Evolutionary conservation across 2,329 filamentous ascomycete species (phyloP), one percentile per base, ranked within the genome.

Genomic region (Diplodia corticola): DNA sequence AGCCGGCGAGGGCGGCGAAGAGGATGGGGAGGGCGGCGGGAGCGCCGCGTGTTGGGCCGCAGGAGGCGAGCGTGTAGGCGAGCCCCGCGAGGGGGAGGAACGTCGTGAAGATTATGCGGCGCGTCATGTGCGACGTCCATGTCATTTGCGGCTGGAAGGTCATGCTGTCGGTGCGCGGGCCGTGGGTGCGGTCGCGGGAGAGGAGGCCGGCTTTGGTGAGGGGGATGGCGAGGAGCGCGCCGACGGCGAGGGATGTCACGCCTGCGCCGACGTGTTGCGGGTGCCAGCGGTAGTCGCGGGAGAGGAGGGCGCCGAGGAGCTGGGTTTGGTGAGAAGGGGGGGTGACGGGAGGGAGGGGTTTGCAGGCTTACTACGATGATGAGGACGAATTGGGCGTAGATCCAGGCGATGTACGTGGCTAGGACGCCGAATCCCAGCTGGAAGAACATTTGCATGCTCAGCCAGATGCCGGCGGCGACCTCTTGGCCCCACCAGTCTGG

Each of bases 401-500:
- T 90, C 91, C 91, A 93, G 6, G 85, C 63, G 15, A 88, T 81
- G 75, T 93, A 93, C n/a, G 91, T 68, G 1, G 89, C 85, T 72
- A 93, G 81, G 33, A 92, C 78, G n/a, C 87, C 77, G 74, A 93
- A 93, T 0, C 91, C 91, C 3, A 89, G 85, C 73, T 93, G 91
- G 44, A 84, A 85, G 60, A 92, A 80, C 90, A 93, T 93, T 71
- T 88, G 86, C 22, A 85, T 75, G 55, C 85, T 88, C 51, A 94
- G 81, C 20, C 86, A 80, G 22, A 91, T 72, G 10, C 90, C 91
- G 51, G 91, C 90, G 76, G 87, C 87, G 24, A 92, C 84, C 74
- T 93, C 91, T 75, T 93, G 85, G 55, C 87, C 89, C 90, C 89
- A 93, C 86, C 89, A 92, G 70, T 81, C 87, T 0, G 91, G 91